phyloP scores from a whole-genome alignment of 1,284 basidiomycete genomes.

The Puccinia hordei region DNA sequence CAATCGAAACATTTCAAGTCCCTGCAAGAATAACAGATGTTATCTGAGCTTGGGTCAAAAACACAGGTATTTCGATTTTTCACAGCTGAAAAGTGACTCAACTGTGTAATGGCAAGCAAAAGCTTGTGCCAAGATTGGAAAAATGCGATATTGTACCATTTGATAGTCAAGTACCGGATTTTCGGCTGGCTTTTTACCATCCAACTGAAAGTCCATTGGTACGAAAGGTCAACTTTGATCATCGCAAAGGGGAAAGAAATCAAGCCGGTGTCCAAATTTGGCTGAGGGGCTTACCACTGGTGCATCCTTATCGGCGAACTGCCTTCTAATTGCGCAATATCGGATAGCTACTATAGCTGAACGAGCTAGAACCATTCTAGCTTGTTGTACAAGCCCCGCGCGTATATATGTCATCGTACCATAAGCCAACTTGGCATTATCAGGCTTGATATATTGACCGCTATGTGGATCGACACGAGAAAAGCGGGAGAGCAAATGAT shows the following conservation, averaged over 20 bases:
- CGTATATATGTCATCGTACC: constrained; percentile 59
- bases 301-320: constrained; percentile 60
- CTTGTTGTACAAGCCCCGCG: constrained; percentile 59
- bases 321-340: constrained; percentile 60
- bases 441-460: constrained; percentile 54
- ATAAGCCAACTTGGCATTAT: constrained; percentile 56
- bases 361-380: constrained; percentile 58
- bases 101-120: constrained; percentile 60
- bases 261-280: neutral
- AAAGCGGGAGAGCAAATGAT: constrained; percentile 60
- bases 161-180: constrained; percentile 61
- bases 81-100: constrained; percentile 3
- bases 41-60: constrained; percentile 50
- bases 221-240: neutral
- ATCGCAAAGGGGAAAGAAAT: neutral
- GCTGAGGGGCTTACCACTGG: constrained; percentile 57
- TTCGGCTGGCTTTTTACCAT: constrained; percentile 58
- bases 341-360: constrained; percentile 60
- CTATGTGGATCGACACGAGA: constrained; percentile 58
- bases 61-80: neutral
- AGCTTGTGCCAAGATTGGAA: constrained; percentile 60
- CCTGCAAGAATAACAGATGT: constrained; percentile 44
- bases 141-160: constrained; percentile 59
- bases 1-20: constrained; percentile 58
- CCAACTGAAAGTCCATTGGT: neutral